Conservation (phyloP, 345 rosid genomes). For the Firmiana major region DNA sequence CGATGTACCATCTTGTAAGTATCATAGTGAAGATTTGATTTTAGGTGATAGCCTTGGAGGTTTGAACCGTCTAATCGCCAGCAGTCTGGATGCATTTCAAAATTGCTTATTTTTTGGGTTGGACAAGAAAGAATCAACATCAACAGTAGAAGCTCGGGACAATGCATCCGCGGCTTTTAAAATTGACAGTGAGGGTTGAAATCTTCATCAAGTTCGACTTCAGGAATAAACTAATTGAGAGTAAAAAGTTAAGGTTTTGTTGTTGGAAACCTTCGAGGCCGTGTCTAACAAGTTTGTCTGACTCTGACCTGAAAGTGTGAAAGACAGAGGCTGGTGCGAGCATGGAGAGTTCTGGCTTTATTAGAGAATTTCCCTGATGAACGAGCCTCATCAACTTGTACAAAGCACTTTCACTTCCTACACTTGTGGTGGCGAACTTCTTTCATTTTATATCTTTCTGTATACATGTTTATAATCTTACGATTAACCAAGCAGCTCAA, state of each 20-base stretch:
- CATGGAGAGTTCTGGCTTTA: slow-evolving; percentile 12
- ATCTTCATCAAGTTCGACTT: background rate
- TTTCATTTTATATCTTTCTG: background rate
- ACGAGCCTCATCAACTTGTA: slow-evolving; percentile 21
- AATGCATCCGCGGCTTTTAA: slow-evolving; percentile 36
- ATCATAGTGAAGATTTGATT: slow-evolving; percentile 59
- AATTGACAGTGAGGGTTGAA: slow-evolving; percentile 39
- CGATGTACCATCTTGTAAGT: slow-evolving; percentile 63
- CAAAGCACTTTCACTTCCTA: slow-evolving; percentile 18
- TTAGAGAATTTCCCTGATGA: slow-evolving; percentile 5
- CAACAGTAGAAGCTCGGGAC: slow-evolving; percentile 55
- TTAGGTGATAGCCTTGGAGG: slow-evolving; percentile 77
- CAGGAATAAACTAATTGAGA: background rate
- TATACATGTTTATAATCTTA: slow-evolving; percentile 13
- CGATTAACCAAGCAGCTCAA: background rate
- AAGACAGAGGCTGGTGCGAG: slow-evolving; percentile 5
- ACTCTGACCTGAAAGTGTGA: background rate
- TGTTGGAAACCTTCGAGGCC: background rate
- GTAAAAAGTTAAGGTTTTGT: slow-evolving; percentile 5
- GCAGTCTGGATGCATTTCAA: slow-evolving; percentile 92
- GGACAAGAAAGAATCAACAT: slow-evolving; percentile 63
- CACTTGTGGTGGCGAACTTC: background rate
- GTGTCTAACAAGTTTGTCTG: slow-evolving; percentile 3
- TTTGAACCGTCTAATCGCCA: slow-evolving; percentile 83
- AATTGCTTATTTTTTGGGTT: slow-evolving; percentile 62